Evolutionary conservation across 495 filamentous ascomycete genomes (phyloP), one percentile per base, ranked within the genome.

Genomic region (Cetradonia linearis): DNA sequence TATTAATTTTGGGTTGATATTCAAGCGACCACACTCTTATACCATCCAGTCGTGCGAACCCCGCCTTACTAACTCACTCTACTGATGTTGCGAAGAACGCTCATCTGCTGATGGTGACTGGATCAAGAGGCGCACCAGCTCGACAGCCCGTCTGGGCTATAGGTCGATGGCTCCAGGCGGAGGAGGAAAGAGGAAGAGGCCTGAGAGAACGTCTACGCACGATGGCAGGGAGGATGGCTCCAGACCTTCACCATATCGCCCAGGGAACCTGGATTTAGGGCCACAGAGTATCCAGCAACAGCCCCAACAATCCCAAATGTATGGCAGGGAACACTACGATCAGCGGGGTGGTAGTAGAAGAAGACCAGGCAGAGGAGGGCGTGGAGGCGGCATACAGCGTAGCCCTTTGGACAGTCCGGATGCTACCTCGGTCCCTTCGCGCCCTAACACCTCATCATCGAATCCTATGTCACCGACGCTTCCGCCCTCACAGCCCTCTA

Each of bases 171-270:
- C 77, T 68, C 77, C 77, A 58, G 77, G 74, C 65, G 70, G 76
- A 62, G 74, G 73, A 66, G 75, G 75, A 55, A 85, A 85, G 72
- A 73, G 82, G 59, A 85, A 85, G 71, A 72, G 82, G 66, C 73
- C 71, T 38, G 81, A 83, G 58, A 70, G 78, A 66, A 73, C 69
- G 31, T 81, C 72, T 67, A 77, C 79, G 14, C 70, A 74, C 58
- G 80, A 83, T 56, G 72, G 73, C 40, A 71, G 68, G 44, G 74
- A 81, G 66, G 79, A 83, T 64, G 70, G 71, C 47, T 67, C 70
- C 58, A 76, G 83, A 63, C 82, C 83, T 55, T 86, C 84, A 58
- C 83, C 84, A 56, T 81, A 87, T 73, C 78, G 82, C 40, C 83
- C 84, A 42, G 77, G 80, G 54, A 79, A 79, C 56, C 66, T 84